phyloP scores from a whole-genome alignment of 192 early-diverging fungal species.

The Coemansia sp. region DNA sequence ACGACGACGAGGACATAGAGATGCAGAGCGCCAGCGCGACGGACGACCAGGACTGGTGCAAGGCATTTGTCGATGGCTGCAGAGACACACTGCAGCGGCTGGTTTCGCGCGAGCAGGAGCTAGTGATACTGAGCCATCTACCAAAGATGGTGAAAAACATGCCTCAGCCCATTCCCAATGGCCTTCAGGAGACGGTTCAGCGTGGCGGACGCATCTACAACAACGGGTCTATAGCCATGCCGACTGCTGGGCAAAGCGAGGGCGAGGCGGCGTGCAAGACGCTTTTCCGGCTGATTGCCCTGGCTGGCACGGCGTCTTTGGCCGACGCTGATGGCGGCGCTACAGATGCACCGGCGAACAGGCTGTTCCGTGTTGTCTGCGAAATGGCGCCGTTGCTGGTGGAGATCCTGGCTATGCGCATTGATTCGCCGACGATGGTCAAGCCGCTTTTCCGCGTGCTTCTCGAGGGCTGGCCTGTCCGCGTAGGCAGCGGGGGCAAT shows the following conservation, averaged over 20 bases:
- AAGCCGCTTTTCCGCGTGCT: slow-evolving; percentile 14
- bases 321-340: background rate
- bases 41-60: slow-evolving; percentile 4
- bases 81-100: slow-evolving; percentile 20
- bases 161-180: slow-evolving; percentile 46
- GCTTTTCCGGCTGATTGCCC: slow-evolving; percentile 13
- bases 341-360: background rate
- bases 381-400: slow-evolving; percentile 33
- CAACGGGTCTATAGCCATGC: slow-evolving; percentile 26
- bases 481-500: background rate
- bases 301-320: background rate
- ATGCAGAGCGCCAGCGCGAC: slow-evolving; percentile 3
- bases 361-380: slow-evolving; percentile 16
- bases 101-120: slow-evolving; percentile 38
- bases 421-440: slow-evolving; percentile 13
- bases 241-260: slow-evolving; percentile 4
- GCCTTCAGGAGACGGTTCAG: slow-evolving; percentile 36
- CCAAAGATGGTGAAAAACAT: slow-evolving; percentile 39
- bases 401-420: slow-evolving; percentile 23
- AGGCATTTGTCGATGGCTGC: slow-evolving; percentile 23
- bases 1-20: slow-evolving; percentile 7
- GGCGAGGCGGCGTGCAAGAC: slow-evolving; percentile 7
- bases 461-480: slow-evolving; percentile 32
- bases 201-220: slow-evolving; percentile 32
- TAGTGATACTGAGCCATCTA: slow-evolving; percentile 33